Conservation (phyloP, 192 early-diverging fungal species). For the Gigaspora rosea region DNA sequence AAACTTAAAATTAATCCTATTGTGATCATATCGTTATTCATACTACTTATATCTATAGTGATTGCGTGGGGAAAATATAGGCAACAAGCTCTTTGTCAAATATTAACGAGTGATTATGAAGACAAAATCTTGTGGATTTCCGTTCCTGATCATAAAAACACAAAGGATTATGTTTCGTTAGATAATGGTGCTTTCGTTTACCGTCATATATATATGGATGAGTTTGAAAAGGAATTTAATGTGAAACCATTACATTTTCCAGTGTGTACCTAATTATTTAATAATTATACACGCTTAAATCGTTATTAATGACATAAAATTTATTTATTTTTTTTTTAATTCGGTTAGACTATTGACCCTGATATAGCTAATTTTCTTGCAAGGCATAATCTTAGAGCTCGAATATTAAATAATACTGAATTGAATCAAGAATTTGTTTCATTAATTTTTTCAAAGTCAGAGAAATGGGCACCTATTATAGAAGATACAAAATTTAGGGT, state of each 20-base stretch:
- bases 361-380: not conserved
- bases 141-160: not conserved
- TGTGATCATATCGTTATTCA: no score
- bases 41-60: no score
- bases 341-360: not conserved
- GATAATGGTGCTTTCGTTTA: slow-evolving; percentile 29
- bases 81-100: not conserved
- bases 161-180: not conserved
- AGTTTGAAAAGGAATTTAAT: slow-evolving; percentile 24
- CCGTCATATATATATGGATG: slow-evolving; percentile 25
- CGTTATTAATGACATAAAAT: no score
- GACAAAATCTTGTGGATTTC: not conserved
- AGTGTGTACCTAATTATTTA: not conserved
- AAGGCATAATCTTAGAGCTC: not conserved
- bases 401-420: not conserved
- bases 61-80: no score
- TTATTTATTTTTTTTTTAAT: not conserved
- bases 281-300: not conserved
- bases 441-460: not conserved
- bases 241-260: slow-evolving; percentile 24
- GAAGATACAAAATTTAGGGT: not conserved
- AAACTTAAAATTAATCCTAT: no score
- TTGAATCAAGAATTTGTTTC: not conserved
- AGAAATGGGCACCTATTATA: not conserved
- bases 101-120: not conserved